Evolutionary conservation across 768 basidiomycete species (phyloP).

Genomic region (Brasilioporus rufonigricans): DNA sequence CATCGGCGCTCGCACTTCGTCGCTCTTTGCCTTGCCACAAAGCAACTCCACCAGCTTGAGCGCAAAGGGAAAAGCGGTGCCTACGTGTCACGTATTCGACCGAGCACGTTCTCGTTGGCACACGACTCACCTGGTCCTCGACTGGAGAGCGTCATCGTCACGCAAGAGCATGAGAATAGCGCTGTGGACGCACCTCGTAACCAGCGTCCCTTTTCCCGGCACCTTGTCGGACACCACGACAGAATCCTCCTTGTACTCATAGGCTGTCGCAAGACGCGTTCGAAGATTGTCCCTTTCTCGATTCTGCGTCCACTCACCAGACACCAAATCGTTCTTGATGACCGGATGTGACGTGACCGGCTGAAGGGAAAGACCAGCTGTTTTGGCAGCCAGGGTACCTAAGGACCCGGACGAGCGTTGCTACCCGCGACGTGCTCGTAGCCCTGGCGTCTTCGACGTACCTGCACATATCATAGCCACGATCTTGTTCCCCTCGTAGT

Average conservation of each 20-base stretch:
- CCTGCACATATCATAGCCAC: slow-evolving; percentile 90
- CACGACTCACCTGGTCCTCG: slow-evolving; percentile 64
- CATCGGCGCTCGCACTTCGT: slow-evolving; percentile 65
- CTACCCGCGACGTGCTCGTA: not conserved
- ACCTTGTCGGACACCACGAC: slow-evolving; percentile 59
- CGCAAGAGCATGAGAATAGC: not conserved
- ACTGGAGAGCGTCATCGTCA: slow-evolving; percentile 34
- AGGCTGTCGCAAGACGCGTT: slow-evolving; percentile 41
- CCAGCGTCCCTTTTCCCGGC: slow-evolving; percentile 46
- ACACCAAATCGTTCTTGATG: slow-evolving; percentile 57
- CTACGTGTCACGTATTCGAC: slow-evolving; percentile 30
- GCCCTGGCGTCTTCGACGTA: slow-evolving; percentile 25
- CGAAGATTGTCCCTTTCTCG: not conserved
- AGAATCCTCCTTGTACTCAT: slow-evolving; percentile 69
- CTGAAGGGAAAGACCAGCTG: slow-evolving; percentile 57
- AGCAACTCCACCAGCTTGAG: slow-evolving; percentile 72
- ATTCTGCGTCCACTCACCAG: slow-evolving; percentile 35
- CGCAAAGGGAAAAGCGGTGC: slow-evolving; percentile 76
- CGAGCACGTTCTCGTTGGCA: not conserved
- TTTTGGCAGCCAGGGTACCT: slow-evolving; percentile 72
- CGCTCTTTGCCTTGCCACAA: slow-evolving; percentile 59
- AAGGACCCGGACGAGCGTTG: not conserved
- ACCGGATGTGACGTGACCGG: slow-evolving; percentile 78
- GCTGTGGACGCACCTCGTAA: slow-evolving; percentile 61
- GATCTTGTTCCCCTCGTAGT: slow-evolving; percentile 37